phyloP scores from a whole-genome alignment of 2,329 filamentous ascomycete species.

The Emmonsia crescens region DNA sequence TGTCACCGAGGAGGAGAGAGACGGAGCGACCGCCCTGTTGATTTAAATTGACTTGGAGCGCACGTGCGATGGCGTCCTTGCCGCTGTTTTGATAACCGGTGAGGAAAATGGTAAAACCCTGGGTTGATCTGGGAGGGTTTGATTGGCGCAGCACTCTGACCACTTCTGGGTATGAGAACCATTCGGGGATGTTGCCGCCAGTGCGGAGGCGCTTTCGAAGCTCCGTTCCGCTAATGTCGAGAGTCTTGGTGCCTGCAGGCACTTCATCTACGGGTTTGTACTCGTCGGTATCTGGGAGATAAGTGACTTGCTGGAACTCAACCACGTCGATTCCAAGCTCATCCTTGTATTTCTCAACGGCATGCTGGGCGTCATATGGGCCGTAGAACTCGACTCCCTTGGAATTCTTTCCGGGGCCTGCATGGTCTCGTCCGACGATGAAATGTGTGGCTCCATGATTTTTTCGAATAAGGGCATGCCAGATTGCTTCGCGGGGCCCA shows the following conservation, averaged over 20 bases:
- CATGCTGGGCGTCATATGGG: constrained; percentile 91
- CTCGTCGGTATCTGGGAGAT: constrained; percentile 93
- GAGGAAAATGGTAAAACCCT: constrained; percentile 97
- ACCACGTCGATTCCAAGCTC: constrained; percentile 99
- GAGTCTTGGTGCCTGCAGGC: constrained; percentile 66
- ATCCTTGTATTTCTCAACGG: constrained; percentile 89
- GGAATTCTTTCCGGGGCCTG: constrained; percentile 96
- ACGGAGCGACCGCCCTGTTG: constrained; percentile 94
- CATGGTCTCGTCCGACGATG: constrained; percentile 97
- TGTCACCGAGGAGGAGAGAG: constrained; percentile 89
- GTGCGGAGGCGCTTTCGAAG: constrained; percentile 83
- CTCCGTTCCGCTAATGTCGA: constrained; percentile 81
- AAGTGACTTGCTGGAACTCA: constrained; percentile 99
- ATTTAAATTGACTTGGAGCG: constrained; percentile 92
- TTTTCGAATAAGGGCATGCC: constrained; percentile 99
- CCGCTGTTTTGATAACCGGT: constrained; percentile 94
- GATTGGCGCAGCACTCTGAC: constrained; percentile 93
- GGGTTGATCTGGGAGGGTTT: constrained; percentile 77
- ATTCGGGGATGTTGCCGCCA: constrained; percentile 91
- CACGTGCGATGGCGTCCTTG: constrained; percentile 93
- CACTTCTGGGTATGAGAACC: constrained; percentile 99
- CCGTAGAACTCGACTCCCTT: constrained; percentile 95
- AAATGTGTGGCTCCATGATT: constrained; percentile 99
- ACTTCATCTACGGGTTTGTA: constrained; percentile 92
- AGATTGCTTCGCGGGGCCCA: constrained; percentile 94